Evolutionary conservation across 2,329 filamentous ascomycete genomes (phyloP).

Genomic region (Fusarium kyushuense): DNA sequence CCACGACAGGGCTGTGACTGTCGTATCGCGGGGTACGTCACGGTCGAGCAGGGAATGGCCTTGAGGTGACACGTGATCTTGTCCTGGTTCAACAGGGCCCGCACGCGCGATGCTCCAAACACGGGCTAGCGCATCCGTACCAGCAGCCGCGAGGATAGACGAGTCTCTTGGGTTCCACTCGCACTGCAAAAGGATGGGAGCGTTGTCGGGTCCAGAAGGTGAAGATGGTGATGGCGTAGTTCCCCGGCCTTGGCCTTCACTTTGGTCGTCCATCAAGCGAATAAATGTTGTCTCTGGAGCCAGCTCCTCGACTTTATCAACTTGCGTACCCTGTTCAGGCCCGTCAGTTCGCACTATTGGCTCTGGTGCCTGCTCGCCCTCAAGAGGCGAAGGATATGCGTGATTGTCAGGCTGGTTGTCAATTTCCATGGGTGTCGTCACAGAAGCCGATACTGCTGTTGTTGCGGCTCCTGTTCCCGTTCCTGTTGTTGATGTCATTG

Average conservation of each 20-base stretch:
- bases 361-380: conserved; percentile 66
- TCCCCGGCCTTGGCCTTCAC: conserved; percentile 50
- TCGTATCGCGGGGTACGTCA: conserved; percentile 63
- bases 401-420: conserved; percentile 67
- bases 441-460: conserved; percentile 47
- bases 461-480: conserved; percentile 28
- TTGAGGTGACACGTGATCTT: conserved; percentile 57
- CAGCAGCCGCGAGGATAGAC: conserved; percentile 74
- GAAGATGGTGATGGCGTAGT: conserved; percentile 53
- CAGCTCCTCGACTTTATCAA: conserved; percentile 73
- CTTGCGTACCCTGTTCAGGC: conserved; percentile 72
- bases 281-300: conserved; percentile 71
- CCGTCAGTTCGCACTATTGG: conserved; percentile 69
- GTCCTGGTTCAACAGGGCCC: conserved; percentile 56
- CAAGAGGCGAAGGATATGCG: conserved; percentile 74
- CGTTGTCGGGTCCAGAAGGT: conserved; percentile 60
- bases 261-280: conserved; percentile 63
- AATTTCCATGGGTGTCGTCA: conserved; percentile 69
- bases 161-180: conserved; percentile 76
- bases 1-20: conserved; percentile 71
- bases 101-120: conserved; percentile 73
- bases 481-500: conserved; percentile 30
- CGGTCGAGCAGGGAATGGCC: conserved; percentile 63
- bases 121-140: conserved; percentile 77
- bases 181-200: conserved; percentile 74